Evolutionary conservation across 164 flowering plant species (phyloP), one percentile per base, ranked within the genome.

Genomic region (Litsea cubeba): DNA sequence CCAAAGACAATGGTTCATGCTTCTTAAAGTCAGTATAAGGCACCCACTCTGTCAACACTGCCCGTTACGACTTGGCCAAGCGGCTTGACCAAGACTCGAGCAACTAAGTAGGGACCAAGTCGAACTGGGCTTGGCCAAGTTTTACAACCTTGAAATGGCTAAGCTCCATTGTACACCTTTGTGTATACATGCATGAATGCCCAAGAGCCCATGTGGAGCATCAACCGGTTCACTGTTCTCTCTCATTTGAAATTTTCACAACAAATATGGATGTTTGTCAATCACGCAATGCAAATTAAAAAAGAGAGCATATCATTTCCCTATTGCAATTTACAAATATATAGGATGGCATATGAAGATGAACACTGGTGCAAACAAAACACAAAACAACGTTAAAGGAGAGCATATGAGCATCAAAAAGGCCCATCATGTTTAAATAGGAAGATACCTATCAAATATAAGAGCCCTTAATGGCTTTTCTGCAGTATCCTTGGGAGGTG

Each of bases 361-460:
- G n/a, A 17, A 12, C 28, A 67, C 1, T 64, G 12, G 10, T 26
- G 25, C 67, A 60, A 64, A 26, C 12, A 66, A 17, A 17, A 32
- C 18, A 66, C 12, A 28, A 60, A 54, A 17, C 60, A 54, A 15
- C 18, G 60, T 15, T 20, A 54, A 54, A 20, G 60, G 17, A 12
- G 5, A 17, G 60, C 60, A 54, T 14, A 30, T 28, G 18, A 66
- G 14, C 12, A 4, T 8, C 1, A 26, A 66, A 66, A 66, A 18
- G 28, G 67, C 24, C 24, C 26, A 8, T 35, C 12, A 50, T 7
- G 64, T 32, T 60, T 50, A 72, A 15, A 12, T 15, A 26, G 49
- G 67, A 60, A 28, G 32, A 70, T 82, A 92, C 98, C 98, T 95
- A 80, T 95, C 99, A 83, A 95, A 95, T 83, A 95, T 95, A 71